Percentiles rank a stretch among this genome's conserved stretches.
Conservation (phyloP, 129 eudicot species). For the Tanacetum coccineum region DNA sequence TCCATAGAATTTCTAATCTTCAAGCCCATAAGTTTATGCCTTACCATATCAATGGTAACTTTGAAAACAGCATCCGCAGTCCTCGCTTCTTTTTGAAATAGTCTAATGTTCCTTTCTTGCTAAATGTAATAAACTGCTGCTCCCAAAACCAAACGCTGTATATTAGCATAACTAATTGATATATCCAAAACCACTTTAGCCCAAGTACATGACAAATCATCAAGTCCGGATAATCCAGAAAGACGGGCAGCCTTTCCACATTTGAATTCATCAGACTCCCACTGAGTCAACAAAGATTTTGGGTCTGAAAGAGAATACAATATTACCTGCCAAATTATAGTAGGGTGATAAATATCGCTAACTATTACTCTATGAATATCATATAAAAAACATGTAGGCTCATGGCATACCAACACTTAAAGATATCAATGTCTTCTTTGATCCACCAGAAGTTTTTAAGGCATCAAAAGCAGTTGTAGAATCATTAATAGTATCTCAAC, state of each 20-base stretch:
- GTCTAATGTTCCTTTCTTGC: too few relatives aligned
- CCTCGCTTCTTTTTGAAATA: too few relatives aligned
- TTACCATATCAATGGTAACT: too few relatives aligned
- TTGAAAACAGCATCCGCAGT: too few relatives aligned
- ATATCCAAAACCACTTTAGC: too few relatives aligned
- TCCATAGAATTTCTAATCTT: too few relatives aligned
- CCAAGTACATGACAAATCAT: too few relatives aligned
- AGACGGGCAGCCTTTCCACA: conserved; percentile 85
- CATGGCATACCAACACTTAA: conserved; percentile 67
- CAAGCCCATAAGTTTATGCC: too few relatives aligned
- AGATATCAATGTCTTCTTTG: conserved; percentile 69
- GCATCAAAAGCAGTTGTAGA: conserved; percentile 83
- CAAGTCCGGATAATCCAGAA: conserved; percentile 80
- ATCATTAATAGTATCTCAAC: conserved; percentile 75
- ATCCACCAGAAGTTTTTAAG: conserved; percentile 61
- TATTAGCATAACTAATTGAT: too few relatives aligned
- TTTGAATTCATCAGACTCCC: conserved; percentile 83
- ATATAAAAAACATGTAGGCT: neutral
- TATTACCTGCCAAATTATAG: conserved; percentile 61
- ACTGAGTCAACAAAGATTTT: conserved; percentile 40
- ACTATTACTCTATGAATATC: neutral
- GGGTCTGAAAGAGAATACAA: conserved; percentile 84
- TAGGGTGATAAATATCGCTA: too few relatives aligned
- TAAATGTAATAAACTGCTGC: too few relatives aligned
- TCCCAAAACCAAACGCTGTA: too few relatives aligned